A percentile compares a stretch with the other conserved stretches of the same genome.
Evolutionary conservation across 2,329 filamentous ascomycete genomes (phyloP).

Genomic region (Hypoxylon sp.): DNA sequence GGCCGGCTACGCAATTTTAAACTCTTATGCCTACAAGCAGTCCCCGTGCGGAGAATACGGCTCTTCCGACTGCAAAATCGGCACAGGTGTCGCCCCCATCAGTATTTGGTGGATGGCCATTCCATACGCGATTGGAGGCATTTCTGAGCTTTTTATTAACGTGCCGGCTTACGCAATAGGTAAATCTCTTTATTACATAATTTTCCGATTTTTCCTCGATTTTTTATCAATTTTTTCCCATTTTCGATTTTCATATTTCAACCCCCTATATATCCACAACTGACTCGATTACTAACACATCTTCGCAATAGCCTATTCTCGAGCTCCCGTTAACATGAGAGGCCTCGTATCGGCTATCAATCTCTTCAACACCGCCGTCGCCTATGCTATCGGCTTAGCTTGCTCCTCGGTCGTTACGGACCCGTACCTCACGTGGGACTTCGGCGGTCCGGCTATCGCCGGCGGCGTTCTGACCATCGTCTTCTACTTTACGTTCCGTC

Average conservation of each 20-base stretch:
- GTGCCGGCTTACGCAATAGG: conserved; percentile 56
- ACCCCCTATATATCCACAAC: too few relatives aligned
- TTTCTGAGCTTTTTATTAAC: conserved; percentile 62
- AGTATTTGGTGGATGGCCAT: conserved; percentile 66
- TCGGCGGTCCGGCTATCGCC: conserved; percentile 56
- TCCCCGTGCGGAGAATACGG: conserved; percentile 54
- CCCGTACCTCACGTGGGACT: conserved; percentile 59
- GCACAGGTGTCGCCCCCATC: conserved; percentile 51
- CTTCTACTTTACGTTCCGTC: conserved; percentile 57
- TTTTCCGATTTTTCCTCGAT: too few relatives aligned
- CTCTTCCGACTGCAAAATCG: conserved; percentile 48
- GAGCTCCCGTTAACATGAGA: conserved; percentile 60
- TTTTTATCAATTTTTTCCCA: not conserved
- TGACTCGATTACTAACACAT: not conserved
- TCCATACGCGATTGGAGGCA: conserved; percentile 58
- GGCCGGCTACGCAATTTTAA: conserved; percentile 52
- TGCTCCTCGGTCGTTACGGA: conserved; percentile 56
- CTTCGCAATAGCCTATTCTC: conserved; percentile 59
- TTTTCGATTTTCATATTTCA: too few relatives aligned
- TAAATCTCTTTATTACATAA: too few relatives aligned
- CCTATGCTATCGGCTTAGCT: conserved; percentile 56
- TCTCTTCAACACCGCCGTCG: conserved; percentile 55
- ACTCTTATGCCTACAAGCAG: conserved; percentile 53
- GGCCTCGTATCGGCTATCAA: conserved; percentile 59
- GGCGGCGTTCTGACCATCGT: conserved; percentile 53